phyloP scores from a whole-genome alignment of 805 yeast genomes.

The Wilhelminamyces savonicus region DNA sequence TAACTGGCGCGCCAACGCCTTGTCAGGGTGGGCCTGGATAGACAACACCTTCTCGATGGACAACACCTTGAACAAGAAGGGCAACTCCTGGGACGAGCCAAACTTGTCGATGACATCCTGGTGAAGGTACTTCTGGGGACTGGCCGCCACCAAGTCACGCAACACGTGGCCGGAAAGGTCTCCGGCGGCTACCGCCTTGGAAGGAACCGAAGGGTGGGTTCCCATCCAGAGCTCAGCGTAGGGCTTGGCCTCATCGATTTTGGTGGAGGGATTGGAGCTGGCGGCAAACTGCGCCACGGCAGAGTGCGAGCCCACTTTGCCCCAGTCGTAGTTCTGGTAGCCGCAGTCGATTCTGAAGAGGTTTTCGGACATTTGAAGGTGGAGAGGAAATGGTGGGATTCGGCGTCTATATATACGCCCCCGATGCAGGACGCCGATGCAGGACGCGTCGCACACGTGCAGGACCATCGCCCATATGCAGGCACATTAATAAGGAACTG shows the following conservation, averaged over 20 bases:
- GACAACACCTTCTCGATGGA: conserved; percentile 89
- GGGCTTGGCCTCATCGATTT: conserved; percentile 69
- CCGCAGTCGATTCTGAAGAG: conserved; percentile 46
- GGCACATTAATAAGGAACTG: too few relatives aligned
- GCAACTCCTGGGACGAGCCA: conserved; percentile 65
- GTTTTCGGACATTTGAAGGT: conserved; percentile 19
- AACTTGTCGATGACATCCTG: conserved; percentile 54
- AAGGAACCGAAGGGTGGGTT: conserved; percentile 90
- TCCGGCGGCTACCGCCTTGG: conserved; percentile 49
- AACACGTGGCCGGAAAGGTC: conserved; percentile 44
- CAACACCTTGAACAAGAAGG: conserved; percentile 89
- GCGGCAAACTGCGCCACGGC: conserved; percentile 88
- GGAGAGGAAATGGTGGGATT: not conserved
- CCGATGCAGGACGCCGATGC: too few relatives aligned
- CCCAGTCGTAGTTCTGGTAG: conserved; percentile 78
- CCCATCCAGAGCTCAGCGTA: conserved; percentile 99
- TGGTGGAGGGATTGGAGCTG: conserved; percentile 53
- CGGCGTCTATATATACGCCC: too few relatives aligned
- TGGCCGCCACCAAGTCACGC: conserved; percentile 55
- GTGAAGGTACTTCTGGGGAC: conserved; percentile 60
- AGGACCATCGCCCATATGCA: too few relatives aligned
- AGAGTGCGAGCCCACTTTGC: conserved; percentile 71
- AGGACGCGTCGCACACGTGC: too few relatives aligned
- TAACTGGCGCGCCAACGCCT: conserved; percentile 67
- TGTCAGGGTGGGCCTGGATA: conserved; percentile 98